Base-by-base conservation (phyloP, 352 stramenopile genomes). In the Thalassiosira ordinaria region DNA sequence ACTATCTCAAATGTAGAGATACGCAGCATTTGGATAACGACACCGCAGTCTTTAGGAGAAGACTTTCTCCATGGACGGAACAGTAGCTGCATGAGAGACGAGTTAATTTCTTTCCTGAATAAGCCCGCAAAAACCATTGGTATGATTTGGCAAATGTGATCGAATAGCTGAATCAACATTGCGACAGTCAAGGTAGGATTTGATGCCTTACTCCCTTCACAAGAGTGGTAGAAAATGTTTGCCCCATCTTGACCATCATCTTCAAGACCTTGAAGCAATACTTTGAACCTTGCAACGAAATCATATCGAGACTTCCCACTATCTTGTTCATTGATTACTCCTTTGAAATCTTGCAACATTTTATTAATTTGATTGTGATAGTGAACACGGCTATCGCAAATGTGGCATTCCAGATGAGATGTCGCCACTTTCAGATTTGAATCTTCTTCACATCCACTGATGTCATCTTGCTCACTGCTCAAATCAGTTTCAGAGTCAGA, bases 201-300 rank as follows among this genome's bases (percentile, higher is more conserved):
- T 22, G 49, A 35, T n/a, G 46, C 22, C n/a, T 14, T n/a, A 53
- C 22, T 66, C 20, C 37, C 4, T 37, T 35, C 44, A 35, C 39
- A 56, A 16, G 22, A 1, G 14, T 67, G 59, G 24, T 56, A 67
- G n/a, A 67, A 57, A 41, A 67, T 56, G 31, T 41, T 67, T 20
- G 11, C 56, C 2, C 59, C 59, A 37, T 37, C 31, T 24, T 26
- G 33, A 44, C 37, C 22, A 39, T 67, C 39, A n/a, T n/a, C 14
- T 26, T 67, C 59, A n/a, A 67, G 9, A 20, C 16, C 24, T 8
- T 39, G 22, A 39, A 67, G 59, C 6, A 67, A 1, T 13, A 16
- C 22, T 31, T 67, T 26, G 39, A 67, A 29, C 27, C 33, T 67
- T n/a, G 20, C 11, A n/a, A 57, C 8, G 14, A 56, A 57, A 1